Evolutionary conservation across 208 protist species (phyloP).

Genomic region (Naegleria fowleri): DNA sequence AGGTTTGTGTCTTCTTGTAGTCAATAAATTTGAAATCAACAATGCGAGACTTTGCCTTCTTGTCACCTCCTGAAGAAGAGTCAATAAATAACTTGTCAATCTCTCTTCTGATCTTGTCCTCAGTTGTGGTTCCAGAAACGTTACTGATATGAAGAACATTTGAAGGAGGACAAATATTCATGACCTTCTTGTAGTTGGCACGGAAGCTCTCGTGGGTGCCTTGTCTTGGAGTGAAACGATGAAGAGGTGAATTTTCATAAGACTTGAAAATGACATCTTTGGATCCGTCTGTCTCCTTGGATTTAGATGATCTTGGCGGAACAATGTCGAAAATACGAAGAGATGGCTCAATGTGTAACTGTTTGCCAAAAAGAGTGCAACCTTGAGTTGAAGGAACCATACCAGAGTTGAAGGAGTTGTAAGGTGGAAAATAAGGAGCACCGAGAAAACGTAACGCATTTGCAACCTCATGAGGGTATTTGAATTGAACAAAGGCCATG

Average conservation of each 20-base stretch:
- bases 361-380: neutral
- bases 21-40: neutral
- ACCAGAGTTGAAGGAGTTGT: neutral
- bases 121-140: neutral
- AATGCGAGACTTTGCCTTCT: neutral
- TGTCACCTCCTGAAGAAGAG: neutral
- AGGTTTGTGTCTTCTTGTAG: neutral
- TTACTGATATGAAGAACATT: neutral
- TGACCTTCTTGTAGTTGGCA: neutral
- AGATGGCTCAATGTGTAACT: neutral
- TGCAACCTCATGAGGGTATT: neutral
- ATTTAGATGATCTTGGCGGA: neutral
- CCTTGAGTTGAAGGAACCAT: neutral
- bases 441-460: neutral
- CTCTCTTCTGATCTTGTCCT: neutral
- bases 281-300: neutral
- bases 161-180: neutral
- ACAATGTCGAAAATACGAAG: neutral
- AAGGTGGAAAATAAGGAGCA: neutral
- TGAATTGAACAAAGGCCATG: constrained; percentile 11
- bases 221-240: neutral
- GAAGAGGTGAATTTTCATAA: neutral
- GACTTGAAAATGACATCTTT: neutral
- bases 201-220: neutral
- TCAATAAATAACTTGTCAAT: neutral